Evolutionary conservation across 1,284 basidiomycete species (phyloP).

Genomic region (Agaricales sp.): DNA sequence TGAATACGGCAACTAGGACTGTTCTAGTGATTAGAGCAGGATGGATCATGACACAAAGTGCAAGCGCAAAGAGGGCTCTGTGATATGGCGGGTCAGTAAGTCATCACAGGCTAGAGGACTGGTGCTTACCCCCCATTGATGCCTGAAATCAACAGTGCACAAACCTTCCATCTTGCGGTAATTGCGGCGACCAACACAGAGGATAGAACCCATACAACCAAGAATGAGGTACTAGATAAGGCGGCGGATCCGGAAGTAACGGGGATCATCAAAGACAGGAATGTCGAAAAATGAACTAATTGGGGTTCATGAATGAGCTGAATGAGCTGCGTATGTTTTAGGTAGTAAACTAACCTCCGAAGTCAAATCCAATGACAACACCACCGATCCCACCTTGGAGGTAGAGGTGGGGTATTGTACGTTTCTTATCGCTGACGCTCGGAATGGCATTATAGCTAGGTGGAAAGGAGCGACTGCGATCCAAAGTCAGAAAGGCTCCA

Average conservation of each 20-base stretch:
- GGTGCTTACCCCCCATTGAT: slow-evolving; percentile 41
- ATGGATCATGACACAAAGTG: slow-evolving; percentile 45
- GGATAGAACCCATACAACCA: slow-evolving; percentile 48
- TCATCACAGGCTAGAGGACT: slow-evolving; percentile 6
- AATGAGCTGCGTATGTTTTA: slow-evolving; percentile 3
- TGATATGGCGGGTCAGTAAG: slow-evolving; percentile 3
- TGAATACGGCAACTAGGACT: slow-evolving; percentile 36
- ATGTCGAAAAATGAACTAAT: slow-evolving; percentile 53
- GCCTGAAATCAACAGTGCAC: slow-evolving; percentile 32
- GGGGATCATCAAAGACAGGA: slow-evolving; percentile 48
- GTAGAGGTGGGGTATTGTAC: slow-evolving; percentile 22
- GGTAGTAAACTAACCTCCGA: slow-evolving; percentile 37
- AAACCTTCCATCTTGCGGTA: slow-evolving; percentile 39
- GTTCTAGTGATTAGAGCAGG: slow-evolving; percentile 47
- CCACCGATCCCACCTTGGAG: slow-evolving; percentile 58
- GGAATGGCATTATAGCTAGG: slow-evolving; percentile 28
- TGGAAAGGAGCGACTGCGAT: slow-evolving; percentile 52
- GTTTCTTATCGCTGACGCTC: slow-evolving; percentile 20
- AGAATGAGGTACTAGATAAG: slow-evolving; percentile 38
- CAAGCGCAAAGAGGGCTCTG: slow-evolving; percentile 40
- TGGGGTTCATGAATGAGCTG: slow-evolving; percentile 8
- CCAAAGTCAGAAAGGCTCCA: slow-evolving; percentile 57
- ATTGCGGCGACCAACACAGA: slow-evolving; percentile 33
- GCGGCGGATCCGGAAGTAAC: slow-evolving; percentile 32
- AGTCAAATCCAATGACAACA: slow-evolving; percentile 42